Base-by-base conservation (phyloP, 306 rosid genomes). In the Cucurbita moschata region DNA sequence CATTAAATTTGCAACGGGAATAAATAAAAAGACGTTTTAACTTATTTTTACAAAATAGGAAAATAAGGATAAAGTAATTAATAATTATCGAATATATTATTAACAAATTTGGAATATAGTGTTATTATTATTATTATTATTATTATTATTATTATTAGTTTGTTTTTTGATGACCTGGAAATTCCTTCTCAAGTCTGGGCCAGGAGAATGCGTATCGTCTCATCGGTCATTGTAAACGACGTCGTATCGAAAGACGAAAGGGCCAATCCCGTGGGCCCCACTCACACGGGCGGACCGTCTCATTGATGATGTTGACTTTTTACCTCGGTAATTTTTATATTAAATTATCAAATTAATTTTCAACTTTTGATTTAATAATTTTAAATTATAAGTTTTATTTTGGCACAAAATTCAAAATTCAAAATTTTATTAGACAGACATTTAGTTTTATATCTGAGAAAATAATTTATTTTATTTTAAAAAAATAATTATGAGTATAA, bases 211-310 rank as follows among this genome's bases (percentile, higher is more conserved):
- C 26, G 26, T 1, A n/a, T 2, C 30, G 59, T 54, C 26, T 7
- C 30, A 0, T 11, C 16, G 16, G 11, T 60, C 66, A 60, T 30
- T 15, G 44, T 35, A 60, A 60, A 61, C 67, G 67, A 61, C 67
- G 46, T 10, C 44, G 39, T 18, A 37, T 61, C 5, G 3, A 10
- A 11, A 12, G 23, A 16, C 23, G 70, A 65, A 65, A 65, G 37
- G 21, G 67, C 46, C 67, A 12, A 37, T 10, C 46, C 16, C 39
- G 30, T 26, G 43, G 66, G 18, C 66, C 66, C 19, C 43, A 30
- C 66, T 30, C 66, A 60, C 44, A 60, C 66, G 66, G 66, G 66
- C 11, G 66, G 66, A 18, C 12, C 66, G 66, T 60, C 66, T 60
- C 44, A 14, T 60, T 2, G 21, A 38, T 13, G 10, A 35, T 4